Base-by-base conservation (phyloP, 176 grass and related monocot species). In the Poa annua region DNA sequence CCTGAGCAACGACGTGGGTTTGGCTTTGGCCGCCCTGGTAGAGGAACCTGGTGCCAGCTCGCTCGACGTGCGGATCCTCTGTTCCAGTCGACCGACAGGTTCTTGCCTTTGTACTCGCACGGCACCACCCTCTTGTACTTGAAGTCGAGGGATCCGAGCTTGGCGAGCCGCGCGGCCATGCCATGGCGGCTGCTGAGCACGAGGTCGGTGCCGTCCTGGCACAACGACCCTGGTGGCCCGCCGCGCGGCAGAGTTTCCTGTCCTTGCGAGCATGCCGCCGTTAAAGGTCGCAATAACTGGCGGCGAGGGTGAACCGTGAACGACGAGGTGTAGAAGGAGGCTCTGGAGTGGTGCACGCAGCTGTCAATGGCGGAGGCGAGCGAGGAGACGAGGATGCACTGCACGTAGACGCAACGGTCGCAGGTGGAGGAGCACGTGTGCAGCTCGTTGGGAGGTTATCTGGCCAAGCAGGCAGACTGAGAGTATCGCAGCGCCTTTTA, bases 21-120 rank as follows among this genome's bases (percentile, higher is more conserved):
- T 97, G 94, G 33, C 94, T 97, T 25, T 97, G 94, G 33, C 94
- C 92, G 56, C 94, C 94, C 42, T 97, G 94, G 85, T 90, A 92
- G 78, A 97, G 78, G 82, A 97, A 94, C 54, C 87, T 83, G 82
- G 92, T 77, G 62, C 88, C 52, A 94, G 54, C 41, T 92, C 57
- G 77, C 48, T 77, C 10, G 88, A 5, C 68, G 25, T 32, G 65
- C 36, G 36, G 61, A 85, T 92, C 50, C 55, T 87, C 68, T 90
- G 74, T n/a, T 97, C 88, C 69, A 97, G 89, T 68, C 88, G 65
- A 97, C 87, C 19, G 94, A 82, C 4, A 97, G 83, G 80, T 94
- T 97, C 59, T 82, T 71, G 9, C 80, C 81, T 82, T 72, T 53
- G 85, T 90, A 92, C 56, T 92, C 89, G 71, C 94, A 97, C 22